Evolutionary conservation across 257 asterid genomes (phyloP), one percentile per base, ranked within the genome.

Genomic region (Schizonepeta tenuifolia): DNA sequence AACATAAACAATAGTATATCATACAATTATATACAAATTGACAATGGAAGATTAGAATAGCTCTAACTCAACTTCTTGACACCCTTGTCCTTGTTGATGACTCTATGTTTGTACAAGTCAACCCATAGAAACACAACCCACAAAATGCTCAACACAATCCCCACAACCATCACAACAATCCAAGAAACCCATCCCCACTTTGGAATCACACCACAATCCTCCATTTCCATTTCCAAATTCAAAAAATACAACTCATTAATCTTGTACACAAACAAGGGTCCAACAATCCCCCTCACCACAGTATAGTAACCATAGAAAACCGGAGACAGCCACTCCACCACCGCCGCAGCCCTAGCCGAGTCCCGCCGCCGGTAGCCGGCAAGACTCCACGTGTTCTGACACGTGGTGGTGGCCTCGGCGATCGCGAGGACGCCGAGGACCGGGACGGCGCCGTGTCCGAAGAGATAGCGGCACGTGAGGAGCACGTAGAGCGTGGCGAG

Each of bases 371-470:
- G 73, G 63, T 41, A 81, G 49, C 92, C 77, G 4, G 92, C 88
- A 9, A 92, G 84, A 72, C 88, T 92, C 97, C 96, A 87, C 14
- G 83, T 79, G 76, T 92, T 90, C 83, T 90, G 98, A 49, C 90
- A 89, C 0, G 83, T 77, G 60, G 87, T 80, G 7, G 97, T 92
- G 26, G 76, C 79, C 85, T 92, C 96, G 7, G 98, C 98, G 70
- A 87, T 78, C 64, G 78, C 73, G 67, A 91, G 88, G 22, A 87
- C 74, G 1, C 83, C 86, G 21, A 92, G 81, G 72, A 92, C 43
- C 10, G 88, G 83, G 38, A 76, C 81, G 1, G 89, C 95, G 35
- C 96, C 98, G 10, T 80, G 87, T 13, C 64, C 82, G 28, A 90
- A 79, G 2, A 84, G 61, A 38, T 78, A 92, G 1, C 94, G 85